Evolutionary conservation across 768 basidiomycete species (phyloP), one percentile per base, ranked within the genome.

Genomic region (Kwoniella shandongensis): DNA sequence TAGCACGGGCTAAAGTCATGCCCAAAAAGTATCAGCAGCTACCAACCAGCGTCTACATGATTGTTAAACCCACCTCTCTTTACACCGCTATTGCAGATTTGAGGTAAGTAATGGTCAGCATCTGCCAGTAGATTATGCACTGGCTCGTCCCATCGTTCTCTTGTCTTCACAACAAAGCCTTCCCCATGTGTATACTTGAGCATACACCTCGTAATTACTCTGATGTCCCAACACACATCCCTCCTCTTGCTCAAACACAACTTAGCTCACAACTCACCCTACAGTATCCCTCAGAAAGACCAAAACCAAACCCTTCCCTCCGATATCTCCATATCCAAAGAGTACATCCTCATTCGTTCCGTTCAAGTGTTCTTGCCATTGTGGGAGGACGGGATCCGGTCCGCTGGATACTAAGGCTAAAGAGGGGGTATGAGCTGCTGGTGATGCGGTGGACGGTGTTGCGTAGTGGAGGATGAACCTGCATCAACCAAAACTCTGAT

Each of bases 261-360:
- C 25, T 4, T 13, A 13, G 12, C 18, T 26, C 32, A 26, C 10
- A 7, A 65, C 70, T 65, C 63, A 72, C 70, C 61, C 66, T n/a
- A 72, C 64, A 41, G 27, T 54, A 41, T 69, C 68, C 11, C 54
- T 51, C 39, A 72, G 29, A 25, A 62, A 67, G 4, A 63, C 44
- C 49, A 72, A 39, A 3, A 72, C 64, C 10, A 66, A 39, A 3
- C 70, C 70, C 47, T 72, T 69, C 26, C 54, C 59, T 11, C 30
- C 45, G 8, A 69, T 52, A 26, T 61, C 67, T 3, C 59, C 70
- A 55, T 72, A 72, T 10, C 67, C 70, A 54, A 67, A 69, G 1
- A 72, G 12, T 8, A 69, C 59, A 47, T 69, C 59, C 6, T 63
- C 59, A 17, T 27, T 42, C 22, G 26, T 53, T 36, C 48, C 45